These are phyloP conservation scores for Chenopodium quinoa DNA, from an alignment of 148 eudicot genomes.

Conservation along the genomic window DNA sequence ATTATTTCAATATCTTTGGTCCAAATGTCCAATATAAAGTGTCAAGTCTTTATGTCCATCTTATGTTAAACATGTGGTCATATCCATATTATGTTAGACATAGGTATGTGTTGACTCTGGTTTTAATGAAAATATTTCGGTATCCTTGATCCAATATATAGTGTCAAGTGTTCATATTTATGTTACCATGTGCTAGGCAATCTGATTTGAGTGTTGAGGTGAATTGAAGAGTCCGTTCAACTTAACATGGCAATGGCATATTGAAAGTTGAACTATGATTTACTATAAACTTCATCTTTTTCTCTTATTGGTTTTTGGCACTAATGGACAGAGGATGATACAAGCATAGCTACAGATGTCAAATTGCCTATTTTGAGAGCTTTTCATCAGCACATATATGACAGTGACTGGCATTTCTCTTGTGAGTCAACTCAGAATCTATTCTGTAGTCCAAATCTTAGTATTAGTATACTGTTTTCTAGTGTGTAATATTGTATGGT, in stretches of 20 bases:
- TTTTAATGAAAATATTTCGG: too few relatives aligned
- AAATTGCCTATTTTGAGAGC: slow-evolving; percentile 79
- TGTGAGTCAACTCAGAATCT: slow-evolving; percentile 45
- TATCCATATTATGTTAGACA: too few relatives aligned
- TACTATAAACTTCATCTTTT: too few relatives aligned
- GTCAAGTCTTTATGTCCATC: too few relatives aligned
- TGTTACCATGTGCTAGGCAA: too few relatives aligned
- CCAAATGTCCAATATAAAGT: too few relatives aligned
- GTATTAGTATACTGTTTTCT: background rate
- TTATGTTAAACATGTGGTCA: too few relatives aligned
- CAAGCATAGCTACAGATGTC: slow-evolving; percentile 69
- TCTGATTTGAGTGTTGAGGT: background rate
- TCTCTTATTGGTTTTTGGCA: slow-evolving; percentile 11
- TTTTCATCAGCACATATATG: slow-evolving; percentile 78
- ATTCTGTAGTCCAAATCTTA: background rate
- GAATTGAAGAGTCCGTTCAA: background rate
- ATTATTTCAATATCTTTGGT: too few relatives aligned
- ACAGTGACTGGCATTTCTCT: slow-evolving; percentile 81
- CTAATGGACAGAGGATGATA: slow-evolving; percentile 79
- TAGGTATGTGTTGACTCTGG: too few relatives aligned
- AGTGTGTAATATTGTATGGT: too few relatives aligned
- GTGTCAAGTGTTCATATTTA: too few relatives aligned
- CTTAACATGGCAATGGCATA: background rate
- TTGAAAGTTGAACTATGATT: background rate
- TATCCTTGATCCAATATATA: too few relatives aligned